phyloP scores from a whole-genome alignment of 1,284 basidiomycete genomes.

The Cryptococcus sp. region DNA sequence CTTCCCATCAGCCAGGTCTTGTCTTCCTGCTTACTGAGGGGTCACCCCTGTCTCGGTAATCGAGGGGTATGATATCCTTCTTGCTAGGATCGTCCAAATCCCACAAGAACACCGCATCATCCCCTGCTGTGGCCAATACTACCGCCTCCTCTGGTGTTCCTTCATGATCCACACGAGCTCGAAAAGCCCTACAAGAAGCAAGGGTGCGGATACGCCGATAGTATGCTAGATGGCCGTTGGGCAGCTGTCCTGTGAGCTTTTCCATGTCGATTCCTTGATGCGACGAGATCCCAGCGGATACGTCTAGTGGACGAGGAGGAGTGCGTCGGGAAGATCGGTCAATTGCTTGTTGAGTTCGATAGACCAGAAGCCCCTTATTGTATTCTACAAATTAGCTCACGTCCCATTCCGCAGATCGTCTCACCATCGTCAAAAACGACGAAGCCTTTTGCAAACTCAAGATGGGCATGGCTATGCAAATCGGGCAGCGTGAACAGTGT shows the following conservation, averaged over 20 bases:
- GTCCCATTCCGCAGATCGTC: neutral
- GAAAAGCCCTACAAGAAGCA: constrained; percentile 27
- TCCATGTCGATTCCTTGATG: constrained; percentile 1
- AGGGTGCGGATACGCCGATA: constrained; percentile 30
- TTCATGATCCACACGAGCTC: constrained; percentile 31
- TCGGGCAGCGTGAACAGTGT: constrained; percentile 24
- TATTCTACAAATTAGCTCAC: neutral
- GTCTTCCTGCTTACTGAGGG: constrained; percentile 16
- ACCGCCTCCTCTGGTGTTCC: constrained; percentile 18
- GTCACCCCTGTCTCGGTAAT: constrained; percentile 7
- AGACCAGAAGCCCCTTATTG: constrained; percentile 22
- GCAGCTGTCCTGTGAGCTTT: constrained; percentile 11
- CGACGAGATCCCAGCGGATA: neutral
- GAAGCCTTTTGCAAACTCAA: constrained; percentile 37
- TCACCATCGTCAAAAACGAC: constrained; percentile 27
- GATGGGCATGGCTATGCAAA: constrained; percentile 23
- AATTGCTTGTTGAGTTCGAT: constrained; percentile 23
- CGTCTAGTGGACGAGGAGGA: neutral
- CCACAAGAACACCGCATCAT: constrained; percentile 29
- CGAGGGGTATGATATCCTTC: constrained; percentile 20
- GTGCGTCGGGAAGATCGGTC: constrained; percentile 1
- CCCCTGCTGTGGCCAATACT: constrained; percentile 26
- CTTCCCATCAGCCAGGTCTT: constrained; percentile 10
- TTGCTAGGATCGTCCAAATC: constrained; percentile 29
- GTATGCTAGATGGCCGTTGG: constrained; percentile 32